These are phyloP conservation scores for Haplosporangium sp. DNA, from an alignment of 371 early-diverging fungal genomes.

Conservation along the genomic window DNA sequence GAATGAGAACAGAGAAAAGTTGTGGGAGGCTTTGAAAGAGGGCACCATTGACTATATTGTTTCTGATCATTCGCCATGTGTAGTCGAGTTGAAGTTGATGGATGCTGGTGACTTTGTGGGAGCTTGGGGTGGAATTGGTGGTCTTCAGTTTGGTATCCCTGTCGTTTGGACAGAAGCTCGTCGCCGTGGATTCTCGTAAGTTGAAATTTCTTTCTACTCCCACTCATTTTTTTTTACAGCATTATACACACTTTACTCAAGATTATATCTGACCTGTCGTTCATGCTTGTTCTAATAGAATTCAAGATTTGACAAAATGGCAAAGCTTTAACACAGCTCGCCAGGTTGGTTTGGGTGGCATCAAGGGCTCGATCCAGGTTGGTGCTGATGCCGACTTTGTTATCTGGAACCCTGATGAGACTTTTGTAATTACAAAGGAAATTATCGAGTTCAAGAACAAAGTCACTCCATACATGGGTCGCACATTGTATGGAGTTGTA, in stretches of 20 bases:
- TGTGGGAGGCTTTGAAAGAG: constrained; percentile 83
- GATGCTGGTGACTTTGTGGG: constrained; percentile 78
- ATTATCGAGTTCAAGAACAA: constrained; percentile 86
- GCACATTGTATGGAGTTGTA: constrained; percentile 71
- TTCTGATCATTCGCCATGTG: constrained; percentile 88
- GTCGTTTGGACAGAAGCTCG: constrained; percentile 86
- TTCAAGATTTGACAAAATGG: constrained; percentile 75
- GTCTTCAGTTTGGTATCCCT: constrained; percentile 85
- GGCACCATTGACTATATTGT: constrained; percentile 88
- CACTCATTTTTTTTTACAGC: background rate
- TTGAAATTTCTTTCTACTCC: constrained; percentile 1
- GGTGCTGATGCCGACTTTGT: constrained; percentile 84
- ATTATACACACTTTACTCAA: background rate
- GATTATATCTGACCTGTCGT: background rate
- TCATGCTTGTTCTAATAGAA: constrained; percentile 32
- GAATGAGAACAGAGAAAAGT: constrained; percentile 72
- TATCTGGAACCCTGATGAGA: constrained; percentile 80
- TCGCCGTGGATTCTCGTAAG: constrained; percentile 72
- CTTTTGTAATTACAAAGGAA: constrained; percentile 63
- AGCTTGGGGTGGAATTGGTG: constrained; percentile 90
- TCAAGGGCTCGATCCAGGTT: constrained; percentile 76
- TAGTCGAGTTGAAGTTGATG: constrained; percentile 78
- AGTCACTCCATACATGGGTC: constrained; percentile 81
- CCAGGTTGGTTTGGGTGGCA: constrained; percentile 68
- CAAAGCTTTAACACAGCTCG: constrained; percentile 74